These are phyloP conservation scores for Plasmodium cynomolgi DNA, from an alignment of 169 alveolate species.

Conservation along the genomic window DNA sequence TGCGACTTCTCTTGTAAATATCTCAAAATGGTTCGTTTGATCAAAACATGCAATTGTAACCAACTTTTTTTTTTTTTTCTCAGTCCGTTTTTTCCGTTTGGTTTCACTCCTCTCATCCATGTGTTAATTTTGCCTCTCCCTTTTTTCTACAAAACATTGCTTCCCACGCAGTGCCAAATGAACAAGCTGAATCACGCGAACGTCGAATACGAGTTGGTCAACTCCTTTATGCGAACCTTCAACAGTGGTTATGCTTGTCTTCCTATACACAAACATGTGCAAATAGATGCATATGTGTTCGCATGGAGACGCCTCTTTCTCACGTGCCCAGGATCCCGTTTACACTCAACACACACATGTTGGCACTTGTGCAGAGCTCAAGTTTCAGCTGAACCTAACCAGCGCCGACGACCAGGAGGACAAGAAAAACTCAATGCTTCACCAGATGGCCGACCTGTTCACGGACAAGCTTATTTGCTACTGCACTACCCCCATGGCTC, in stretches of 20 bases:
- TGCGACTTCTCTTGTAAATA: constrained; percentile 35
- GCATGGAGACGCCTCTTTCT: neutral
- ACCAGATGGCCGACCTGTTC: constrained; percentile 44
- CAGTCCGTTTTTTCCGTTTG: neutral
- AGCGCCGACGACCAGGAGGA: constrained; percentile 27
- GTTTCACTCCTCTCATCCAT: neutral
- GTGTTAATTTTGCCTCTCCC: neutral
- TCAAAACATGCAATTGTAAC: neutral
- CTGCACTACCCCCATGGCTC: constrained; percentile 46
- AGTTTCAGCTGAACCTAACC: constrained; percentile 29
- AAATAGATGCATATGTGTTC: neutral
- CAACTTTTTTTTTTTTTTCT: neutral
- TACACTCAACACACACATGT: neutral
- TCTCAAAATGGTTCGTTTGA: constrained; percentile 36
- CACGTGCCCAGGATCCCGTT: neutral
- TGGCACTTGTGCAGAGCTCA: constrained; percentile 36
- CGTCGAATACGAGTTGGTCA: constrained; percentile 48
- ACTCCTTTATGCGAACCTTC: constrained; percentile 52
- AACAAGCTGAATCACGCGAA: constrained; percentile 17
- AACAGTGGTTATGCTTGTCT: constrained; percentile 18
- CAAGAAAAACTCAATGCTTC: constrained; percentile 24
- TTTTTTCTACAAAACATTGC: neutral
- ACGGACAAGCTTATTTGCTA: constrained; percentile 38
- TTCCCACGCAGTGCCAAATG: constrained; percentile 27
- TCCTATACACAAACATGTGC: neutral